Conservation (phyloP, 1,139 yeast genomes). For the Yamadazyma epiphylla region DNA sequence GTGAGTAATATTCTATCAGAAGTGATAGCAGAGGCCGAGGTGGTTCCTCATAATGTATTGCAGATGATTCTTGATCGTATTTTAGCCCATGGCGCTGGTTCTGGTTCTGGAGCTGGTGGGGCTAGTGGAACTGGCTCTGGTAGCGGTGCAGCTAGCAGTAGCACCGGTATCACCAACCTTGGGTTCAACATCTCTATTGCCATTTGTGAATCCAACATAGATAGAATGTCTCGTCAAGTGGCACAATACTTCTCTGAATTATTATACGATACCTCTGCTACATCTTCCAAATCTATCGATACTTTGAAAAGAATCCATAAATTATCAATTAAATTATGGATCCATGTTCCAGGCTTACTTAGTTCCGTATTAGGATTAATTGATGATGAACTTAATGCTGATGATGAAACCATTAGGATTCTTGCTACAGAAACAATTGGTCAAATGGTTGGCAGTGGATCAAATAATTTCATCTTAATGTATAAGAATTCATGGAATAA, state of each 20-base stretch:
- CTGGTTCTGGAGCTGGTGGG: too few species aligned
- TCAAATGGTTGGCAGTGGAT: constrained; percentile 47
- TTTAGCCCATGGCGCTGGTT: constrained; percentile 14
- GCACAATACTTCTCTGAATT: constrained; percentile 81
- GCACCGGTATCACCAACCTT: constrained; percentile 35
- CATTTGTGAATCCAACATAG: constrained; percentile 69
- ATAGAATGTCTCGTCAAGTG: constrained; percentile 71
- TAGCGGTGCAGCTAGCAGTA: constrained; percentile 4
- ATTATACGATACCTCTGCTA: constrained; percentile 47
- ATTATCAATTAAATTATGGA: constrained; percentile 71
- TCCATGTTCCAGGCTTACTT: constrained; percentile 68
- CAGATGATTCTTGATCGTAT: constrained; percentile 59
- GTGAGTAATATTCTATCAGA: constrained; percentile 71
- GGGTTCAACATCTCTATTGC: constrained; percentile 66
- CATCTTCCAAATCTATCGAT: constrained; percentile 28
- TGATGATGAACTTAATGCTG: constrained; percentile 77
- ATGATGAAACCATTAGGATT: constrained; percentile 57
- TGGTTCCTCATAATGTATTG: constrained; percentile 61
- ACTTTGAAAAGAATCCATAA: constrained; percentile 58
- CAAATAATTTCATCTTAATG: constrained; percentile 46
- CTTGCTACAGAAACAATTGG: constrained; percentile 78
- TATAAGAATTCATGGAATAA: constrained; percentile 62
- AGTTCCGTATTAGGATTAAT: constrained; percentile 74
- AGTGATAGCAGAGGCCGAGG: constrained; percentile 69
- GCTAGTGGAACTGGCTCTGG: too few species aligned